A percentile compares a stretch with the other conserved stretches of the same genome.
phyloP scores from a whole-genome alignment of 495 filamentous ascomycete species.

The Hyaloscypha hepaticicola region DNA sequence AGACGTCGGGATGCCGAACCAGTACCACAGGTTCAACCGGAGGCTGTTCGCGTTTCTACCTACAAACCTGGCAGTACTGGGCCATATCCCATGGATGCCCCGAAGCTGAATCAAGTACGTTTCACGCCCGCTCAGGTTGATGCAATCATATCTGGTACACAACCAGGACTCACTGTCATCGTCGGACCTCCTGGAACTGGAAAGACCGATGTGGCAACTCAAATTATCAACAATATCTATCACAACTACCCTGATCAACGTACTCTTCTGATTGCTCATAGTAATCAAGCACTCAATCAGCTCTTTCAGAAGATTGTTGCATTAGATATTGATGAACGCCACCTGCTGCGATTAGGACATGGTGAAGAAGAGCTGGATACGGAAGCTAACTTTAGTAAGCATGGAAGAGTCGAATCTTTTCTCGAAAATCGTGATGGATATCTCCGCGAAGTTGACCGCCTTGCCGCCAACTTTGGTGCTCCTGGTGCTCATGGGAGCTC shows the following conservation, averaged over 20 bases:
- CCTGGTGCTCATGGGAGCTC: conserved; percentile 90
- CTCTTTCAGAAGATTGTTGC: conserved; percentile 98
- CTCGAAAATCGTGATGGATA: conserved; percentile 81
- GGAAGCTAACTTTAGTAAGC: conserved; percentile 86
- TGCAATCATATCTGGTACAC: conserved; percentile 89
- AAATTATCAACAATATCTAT: conserved; percentile 98
- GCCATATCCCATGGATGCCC: conserved; percentile 86
- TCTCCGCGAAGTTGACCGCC: conserved; percentile 79
- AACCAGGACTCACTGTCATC: conserved; percentile 91
- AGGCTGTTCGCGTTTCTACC: conserved; percentile 77
- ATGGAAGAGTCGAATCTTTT: conserved; percentile 93
- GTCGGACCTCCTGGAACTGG: conserved; percentile 95
- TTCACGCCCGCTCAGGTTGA: conserved; percentile 92
- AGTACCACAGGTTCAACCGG: conserved; percentile 53
- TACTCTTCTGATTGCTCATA: conserved; percentile 92
- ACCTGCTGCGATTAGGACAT: conserved; percentile 88
- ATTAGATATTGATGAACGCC: conserved; percentile 92
- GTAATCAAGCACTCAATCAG: conserved; percentile 97
- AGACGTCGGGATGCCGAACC: conserved; percentile 72
- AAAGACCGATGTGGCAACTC: conserved; percentile 97
- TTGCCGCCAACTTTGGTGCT: conserved; percentile 80
- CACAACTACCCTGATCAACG: conserved; percentile 94
- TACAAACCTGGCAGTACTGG: conserved; percentile 90
- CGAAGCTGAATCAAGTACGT: conserved; percentile 76
- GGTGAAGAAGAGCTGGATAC: conserved; percentile 93